Base-by-base conservation (phyloP, 148 eudicot genomes). In the Pharnaceum exiguum region DNA sequence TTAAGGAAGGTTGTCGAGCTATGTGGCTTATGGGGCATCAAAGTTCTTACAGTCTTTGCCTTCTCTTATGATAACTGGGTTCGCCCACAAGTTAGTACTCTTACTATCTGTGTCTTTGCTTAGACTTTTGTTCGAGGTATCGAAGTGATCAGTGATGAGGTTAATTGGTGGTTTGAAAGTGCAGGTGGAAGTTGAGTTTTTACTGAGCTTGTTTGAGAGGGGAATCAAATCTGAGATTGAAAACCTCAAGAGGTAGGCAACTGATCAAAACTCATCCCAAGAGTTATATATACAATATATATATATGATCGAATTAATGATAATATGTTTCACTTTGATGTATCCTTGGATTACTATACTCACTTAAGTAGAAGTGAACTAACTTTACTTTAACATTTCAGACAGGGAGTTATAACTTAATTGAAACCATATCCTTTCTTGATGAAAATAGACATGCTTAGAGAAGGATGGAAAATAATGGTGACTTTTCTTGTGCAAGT, bases 61-160 rank as follows among this genome's bases (percentile, higher is more conserved):
- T 87, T 87, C 59, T 87, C 90, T 5, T 76, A 75, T 43, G 87
- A 87, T 40, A 87, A 87, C 44, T 84, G 95, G 90, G 49, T 52
- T 49, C 72, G 95, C 18, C 87, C 90, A 27, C 71, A 66, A 45
- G 95, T 87, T 42, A 60, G 60, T 47, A 4, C 11, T 2, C 25
- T 32, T 13, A 47, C 44, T 11, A 3, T 51, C 10, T 26, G 3
- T 7, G 8, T 10, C 50, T 16, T 28, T 9, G 0, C 11, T 5
- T 29, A 19, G n/a, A 6, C 10, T 45, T 10, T 9, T 1, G 10
- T 15, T 27, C 6, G 19, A 43, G 25, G 10, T 46, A 8, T 22
- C 7, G 3, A 22, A 16, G 21, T 46, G 4, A 2, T 46, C 19
- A 31, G 10, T 59, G 27, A 60, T 47, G 33, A 19, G 52, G 7